Conservation (phyloP, 495 filamentous ascomycete species). For the Penicillium longicatenatum region DNA sequence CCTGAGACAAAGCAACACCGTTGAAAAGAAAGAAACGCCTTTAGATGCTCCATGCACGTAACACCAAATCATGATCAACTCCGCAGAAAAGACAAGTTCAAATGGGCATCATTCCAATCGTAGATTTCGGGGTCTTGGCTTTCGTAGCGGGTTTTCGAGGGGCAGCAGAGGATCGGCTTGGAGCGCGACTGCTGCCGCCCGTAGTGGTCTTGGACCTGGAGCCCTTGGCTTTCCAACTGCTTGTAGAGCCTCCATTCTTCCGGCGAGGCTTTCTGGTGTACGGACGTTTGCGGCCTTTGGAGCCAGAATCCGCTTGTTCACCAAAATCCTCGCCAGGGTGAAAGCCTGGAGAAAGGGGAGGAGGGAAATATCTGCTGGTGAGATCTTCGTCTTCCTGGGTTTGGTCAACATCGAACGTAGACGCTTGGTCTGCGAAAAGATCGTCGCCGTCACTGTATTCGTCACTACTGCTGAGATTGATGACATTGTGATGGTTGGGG, state of each 20-base stretch:
- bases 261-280: constrained; percentile 31
- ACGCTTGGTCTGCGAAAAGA: constrained; percentile 40
- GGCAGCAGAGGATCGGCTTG: constrained; percentile 25
- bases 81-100: constrained; percentile 25
- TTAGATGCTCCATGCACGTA: constrained; percentile 21
- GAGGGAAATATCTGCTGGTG: constrained; percentile 52
- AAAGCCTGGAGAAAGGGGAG: constrained; percentile 26
- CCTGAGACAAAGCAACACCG: neutral
- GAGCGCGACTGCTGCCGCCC: constrained; percentile 19
- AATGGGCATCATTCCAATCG: constrained; percentile 52
- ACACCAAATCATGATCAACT: constrained; percentile 28
- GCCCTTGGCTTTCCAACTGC: constrained; percentile 30
- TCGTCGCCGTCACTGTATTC: constrained; percentile 55
- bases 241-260: constrained; percentile 29
- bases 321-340: constrained; percentile 29
- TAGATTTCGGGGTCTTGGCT: constrained; percentile 35
- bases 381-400: constrained; percentile 23
- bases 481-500: constrained; percentile 64
- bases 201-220: constrained; percentile 30
- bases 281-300: constrained; percentile 33
- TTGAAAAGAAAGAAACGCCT: constrained; percentile 20
- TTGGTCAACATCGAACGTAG: constrained; percentile 39
- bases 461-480: constrained; percentile 66
- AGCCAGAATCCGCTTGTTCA: constrained; percentile 21
- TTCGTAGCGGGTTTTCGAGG: constrained; percentile 30